These are phyloP conservation scores for Fraxinus paxiana DNA, from an alignment of 305 asterid species.

Conservation along the genomic window DNA sequence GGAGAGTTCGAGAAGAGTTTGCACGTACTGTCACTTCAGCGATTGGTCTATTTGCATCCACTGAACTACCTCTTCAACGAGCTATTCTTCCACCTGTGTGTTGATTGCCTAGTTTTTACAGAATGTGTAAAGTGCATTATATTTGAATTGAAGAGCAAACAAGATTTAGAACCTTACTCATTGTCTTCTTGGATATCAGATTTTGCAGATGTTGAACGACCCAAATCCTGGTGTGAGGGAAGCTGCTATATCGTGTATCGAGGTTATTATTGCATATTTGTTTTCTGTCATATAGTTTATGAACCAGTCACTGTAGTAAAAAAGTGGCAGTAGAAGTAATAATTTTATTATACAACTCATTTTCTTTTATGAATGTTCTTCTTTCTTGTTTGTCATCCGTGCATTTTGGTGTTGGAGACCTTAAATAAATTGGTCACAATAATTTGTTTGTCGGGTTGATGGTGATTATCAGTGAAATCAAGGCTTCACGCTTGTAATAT, in stretches of 20 bases:
- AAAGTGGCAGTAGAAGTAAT: not conserved
- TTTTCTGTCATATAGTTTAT: not conserved
- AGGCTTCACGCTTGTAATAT: not conserved
- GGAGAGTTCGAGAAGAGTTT: conserved; percentile 97
- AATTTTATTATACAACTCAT: not conserved
- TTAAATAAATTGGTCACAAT: not conserved
- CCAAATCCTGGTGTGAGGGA: conserved; percentile 77
- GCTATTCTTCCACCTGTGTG: conserved; percentile 97
- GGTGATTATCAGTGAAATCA: not conserved
- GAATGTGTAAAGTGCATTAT: conserved; percentile 15
- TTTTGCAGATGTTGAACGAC: conserved; percentile 45
- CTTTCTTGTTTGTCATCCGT: not conserved
- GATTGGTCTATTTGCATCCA: conserved; percentile 77
- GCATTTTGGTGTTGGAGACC: not conserved
- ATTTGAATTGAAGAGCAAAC: conserved; percentile 9
- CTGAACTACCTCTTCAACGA: conserved; percentile 97
- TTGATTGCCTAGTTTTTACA: conserved; percentile 23
- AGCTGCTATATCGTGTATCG: conserved; percentile 80
- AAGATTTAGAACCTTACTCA: conserved; percentile 9
- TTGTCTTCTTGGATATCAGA: conserved; percentile 33
- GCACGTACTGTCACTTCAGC: conserved; percentile 95
- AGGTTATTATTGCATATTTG: conserved; percentile 46
- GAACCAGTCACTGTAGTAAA: not conserved
- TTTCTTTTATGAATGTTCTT: not conserved
- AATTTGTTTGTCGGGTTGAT: not conserved